Base-by-base conservation (phyloP, 345 rosid genomes). In the Salix brachista region DNA sequence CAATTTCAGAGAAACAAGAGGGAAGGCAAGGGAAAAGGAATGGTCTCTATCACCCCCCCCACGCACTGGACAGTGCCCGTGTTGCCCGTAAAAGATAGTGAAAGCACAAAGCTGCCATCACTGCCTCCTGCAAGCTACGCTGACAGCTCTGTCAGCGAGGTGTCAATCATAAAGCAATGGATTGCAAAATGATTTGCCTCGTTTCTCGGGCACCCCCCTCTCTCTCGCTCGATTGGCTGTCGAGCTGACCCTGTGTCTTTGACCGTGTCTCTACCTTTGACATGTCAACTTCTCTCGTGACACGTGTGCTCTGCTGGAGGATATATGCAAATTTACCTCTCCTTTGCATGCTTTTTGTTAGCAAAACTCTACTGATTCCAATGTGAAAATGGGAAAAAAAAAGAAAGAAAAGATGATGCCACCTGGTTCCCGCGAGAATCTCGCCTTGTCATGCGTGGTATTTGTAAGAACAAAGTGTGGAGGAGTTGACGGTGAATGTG, bases 91-190 rank as follows among this genome's bases (percentile, higher is more conserved):
- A 21, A 25, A 52, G 34, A 12, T 4, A 32, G 32, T 79, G 83
- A 77, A 80, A 82, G 80, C 83, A 84, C 89, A 82, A 82, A 76
- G 71, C 79, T 80, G 80, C 65, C 69, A 75, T 71, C 67, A 66
- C 37, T 46, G 26, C 26, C 66, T 30, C 60, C 79, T 79, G 85
- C 78, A 80, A 69, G 46, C 71, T 23, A 21, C 74, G 69, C 80
- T 86, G 87, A 84, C 87, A 76, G 42, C 21, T 1, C 81, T 79
- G 89, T 85, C 89, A 86, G 84, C 83, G 88, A 88, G 84, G 88
- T 74, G 83, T 90, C 91, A 86, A 90, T 90, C 89, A 88, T 86
- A 85, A 85, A 86, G 87, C 88, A 88, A 88, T 88, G 77, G 90
- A 90, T 90, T 90, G 65, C 90, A 36, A 84, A 84, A 90, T 90